Percentiles rank a stretch among this genome's conserved stretches.
Evolutionary conservation across 2,329 filamentous ascomycete species (phyloP).

Genomic region (Neocatenulostroma microsporum): DNA sequence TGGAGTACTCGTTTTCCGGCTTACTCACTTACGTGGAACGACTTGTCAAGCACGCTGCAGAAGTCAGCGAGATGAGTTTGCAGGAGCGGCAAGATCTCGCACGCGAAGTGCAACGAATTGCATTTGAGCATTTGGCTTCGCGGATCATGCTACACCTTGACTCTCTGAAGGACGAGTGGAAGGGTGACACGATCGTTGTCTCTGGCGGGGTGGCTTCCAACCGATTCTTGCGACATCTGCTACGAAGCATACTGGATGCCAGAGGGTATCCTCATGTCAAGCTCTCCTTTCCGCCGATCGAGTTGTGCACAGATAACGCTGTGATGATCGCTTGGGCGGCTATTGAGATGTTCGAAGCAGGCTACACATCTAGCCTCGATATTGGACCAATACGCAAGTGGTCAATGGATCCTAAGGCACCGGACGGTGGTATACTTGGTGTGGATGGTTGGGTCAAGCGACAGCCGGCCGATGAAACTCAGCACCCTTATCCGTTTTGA

Average conservation of each 20-base stretch:
- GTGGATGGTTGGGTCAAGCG: slow-evolving; percentile 42
- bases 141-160: slow-evolving; percentile 54
- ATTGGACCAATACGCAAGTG: slow-evolving; percentile 60
- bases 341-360: slow-evolving; percentile 80
- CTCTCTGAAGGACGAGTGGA: slow-evolving; percentile 6
- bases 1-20: slow-evolving; percentile 69
- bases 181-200: slow-evolving; percentile 61
- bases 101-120: slow-evolving; percentile 64
- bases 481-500: no score
- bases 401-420: slow-evolving; percentile 57
- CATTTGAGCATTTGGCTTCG: slow-evolving; percentile 79
- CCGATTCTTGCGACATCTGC: slow-evolving; percentile 62
- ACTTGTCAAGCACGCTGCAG: slow-evolving; percentile 36
- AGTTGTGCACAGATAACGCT: slow-evolving; percentile 87
- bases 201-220: slow-evolving; percentile 90
- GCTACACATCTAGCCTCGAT: slow-evolving; percentile 57
- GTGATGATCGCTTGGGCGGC: slow-evolving; percentile 96
- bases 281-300: slow-evolving; percentile 65
- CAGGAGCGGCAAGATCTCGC: slow-evolving; percentile 63
- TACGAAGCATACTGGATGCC: slow-evolving; percentile 50
- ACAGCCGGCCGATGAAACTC: neutral
- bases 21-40: slow-evolving; percentile 59
- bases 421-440: slow-evolving; percentile 62
- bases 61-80: slow-evolving; percentile 36
- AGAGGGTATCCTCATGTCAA: slow-evolving; percentile 56